Evolutionary conservation across 306 rosid genomes (phyloP).

Genomic region (Medicago truncatula): MtrunA17r5.0-ANR NC_053043.1:37037501-37038000

Average conservation of each 20-base stretch:
- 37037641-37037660: conserved; percentile 7
- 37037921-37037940: too few relatives aligned
- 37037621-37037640: conserved; percentile 1
- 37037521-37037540: not conserved
- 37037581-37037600: not conserved
- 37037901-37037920: too few relatives aligned
- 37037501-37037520: not conserved
- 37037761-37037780: not conserved
- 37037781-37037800: not conserved
- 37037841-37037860: not conserved
- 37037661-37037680: conserved; percentile 5
- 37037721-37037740: not conserved
- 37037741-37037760: not conserved
- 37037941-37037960: too few relatives aligned
- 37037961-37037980: too few relatives aligned
- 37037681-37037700: not conserved
- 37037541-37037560: not conserved
- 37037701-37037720: not conserved
- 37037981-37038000: too few relatives aligned
- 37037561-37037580: not conserved
- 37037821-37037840: not conserved
- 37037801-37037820: not conserved
- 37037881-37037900: too few relatives aligned
- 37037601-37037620: not conserved
- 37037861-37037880: too few relatives aligned